Conservation (phyloP, 2,329 filamentous ascomycete genomes). For the Fusarium heterosporum region DNA sequence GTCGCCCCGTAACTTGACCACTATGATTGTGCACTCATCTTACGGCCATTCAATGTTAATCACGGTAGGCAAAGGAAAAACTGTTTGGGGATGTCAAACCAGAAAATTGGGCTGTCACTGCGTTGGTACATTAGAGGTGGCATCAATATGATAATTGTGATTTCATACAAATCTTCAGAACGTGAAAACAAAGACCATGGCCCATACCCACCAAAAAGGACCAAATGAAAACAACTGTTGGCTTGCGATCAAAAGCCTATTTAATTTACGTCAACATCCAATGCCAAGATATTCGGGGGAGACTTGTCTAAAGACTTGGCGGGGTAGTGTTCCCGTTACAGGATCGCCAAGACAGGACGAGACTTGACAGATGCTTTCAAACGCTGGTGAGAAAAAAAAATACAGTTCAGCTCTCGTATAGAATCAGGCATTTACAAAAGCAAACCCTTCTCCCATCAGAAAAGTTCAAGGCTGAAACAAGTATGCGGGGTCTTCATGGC, state of each 20-base stretch:
- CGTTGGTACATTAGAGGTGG: neutral
- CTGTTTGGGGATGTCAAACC: no score
- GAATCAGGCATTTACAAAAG: constrained; percentile 5
- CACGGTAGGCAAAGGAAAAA: no score
- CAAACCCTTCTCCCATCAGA: neutral
- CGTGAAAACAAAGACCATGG: neutral
- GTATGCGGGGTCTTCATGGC: constrained; percentile 20
- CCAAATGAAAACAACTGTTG: neutral
- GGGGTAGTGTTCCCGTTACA: constrained; percentile 12
- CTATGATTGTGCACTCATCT: no score
- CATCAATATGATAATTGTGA: neutral
- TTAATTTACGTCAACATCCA: constrained; percentile 1
- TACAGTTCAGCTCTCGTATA: constrained; percentile 1
- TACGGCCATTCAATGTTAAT: no score
- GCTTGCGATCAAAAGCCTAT: neutral
- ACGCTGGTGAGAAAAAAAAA: constrained; percentile 19
- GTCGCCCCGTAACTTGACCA: no score
- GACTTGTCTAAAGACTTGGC: constrained; percentile 4
- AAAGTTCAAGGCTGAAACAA: constrained; percentile 25
- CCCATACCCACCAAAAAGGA: neutral
- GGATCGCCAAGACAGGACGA: constrained; percentile 15
- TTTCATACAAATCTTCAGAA: no score
- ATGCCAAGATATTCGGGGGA: neutral
- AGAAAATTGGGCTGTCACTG: neutral
- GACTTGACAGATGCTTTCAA: constrained; percentile 28